Evolutionary conservation across 192 early-diverging fungal genomes (phyloP).

Genomic region (Mortierella hygrophila): DNA sequence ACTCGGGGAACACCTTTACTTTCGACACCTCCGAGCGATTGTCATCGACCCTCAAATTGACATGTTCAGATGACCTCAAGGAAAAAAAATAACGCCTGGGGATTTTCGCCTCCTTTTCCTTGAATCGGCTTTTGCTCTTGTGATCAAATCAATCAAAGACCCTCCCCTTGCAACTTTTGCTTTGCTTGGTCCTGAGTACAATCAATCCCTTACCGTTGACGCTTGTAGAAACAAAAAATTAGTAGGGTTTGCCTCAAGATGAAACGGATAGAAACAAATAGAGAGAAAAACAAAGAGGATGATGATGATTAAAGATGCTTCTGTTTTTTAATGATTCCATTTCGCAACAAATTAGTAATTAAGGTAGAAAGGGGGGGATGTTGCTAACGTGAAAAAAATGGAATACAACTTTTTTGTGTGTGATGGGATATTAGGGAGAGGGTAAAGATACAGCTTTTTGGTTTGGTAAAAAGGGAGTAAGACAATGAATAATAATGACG

Average conservation of each 20-base stretch:
- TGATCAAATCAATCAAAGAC: neutral
- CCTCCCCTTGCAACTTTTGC: too few relatives aligned
- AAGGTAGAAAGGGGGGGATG: neutral
- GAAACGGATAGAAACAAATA: neutral
- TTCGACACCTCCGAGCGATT: too few relatives aligned
- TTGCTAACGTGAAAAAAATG: neutral
- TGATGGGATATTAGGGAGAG: constrained; percentile 5
- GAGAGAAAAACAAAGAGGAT: neutral
- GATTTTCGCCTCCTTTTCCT: neutral
- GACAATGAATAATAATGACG: neutral
- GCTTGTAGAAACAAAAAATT: too few relatives aligned
- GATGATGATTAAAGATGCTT: neutral
- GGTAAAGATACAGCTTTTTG: constrained; percentile 6
- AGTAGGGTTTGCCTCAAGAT: neutral
- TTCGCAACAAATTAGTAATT: neutral
- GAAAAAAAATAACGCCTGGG: neutral
- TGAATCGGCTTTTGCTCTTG: neutral
- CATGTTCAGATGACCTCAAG: neutral
- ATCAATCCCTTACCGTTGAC: neutral
- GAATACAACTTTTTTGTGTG: constrained; percentile 7
- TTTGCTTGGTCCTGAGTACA: neutral
- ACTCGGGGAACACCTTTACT: too few relatives aligned
- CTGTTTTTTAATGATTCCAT: neutral
- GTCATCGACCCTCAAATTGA: neutral
- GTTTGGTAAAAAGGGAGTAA: neutral